Base-by-base conservation (phyloP, 371 early-diverging fungal species). In the Blakeslea trispora region DNA sequence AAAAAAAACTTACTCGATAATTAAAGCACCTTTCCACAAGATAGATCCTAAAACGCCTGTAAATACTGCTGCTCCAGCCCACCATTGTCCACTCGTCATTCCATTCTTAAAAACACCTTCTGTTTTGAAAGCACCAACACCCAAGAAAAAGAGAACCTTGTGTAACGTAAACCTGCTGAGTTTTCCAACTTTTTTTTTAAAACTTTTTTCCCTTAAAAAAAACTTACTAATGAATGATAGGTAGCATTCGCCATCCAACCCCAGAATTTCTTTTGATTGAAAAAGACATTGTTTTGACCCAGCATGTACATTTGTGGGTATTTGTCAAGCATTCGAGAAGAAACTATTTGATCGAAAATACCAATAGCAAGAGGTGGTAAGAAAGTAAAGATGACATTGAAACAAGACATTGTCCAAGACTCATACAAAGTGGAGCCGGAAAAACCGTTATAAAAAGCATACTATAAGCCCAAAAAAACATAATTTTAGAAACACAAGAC, bases 291-390 rank as follows among this genome's bases (percentile, higher is more conserved):
- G 50, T 75, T 82, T 68, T 96, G 96, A 14, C 97, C 96, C 50
- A 93, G 83, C 81, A 88, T 90, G 72, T 98, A 98, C 87, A 98
- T 86, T 75, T 96, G 96, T 6, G 98, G 97, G 58, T 98, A 98
- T 28, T 92, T 86, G 64, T 96, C 96, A 39, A 98, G 75, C 86
- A 94, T 91, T 56, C 97, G 83, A 13, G 96, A 93, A 28, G 85
- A 86, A 19, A 95, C 87, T 66, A 88, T 93, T 71, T 96, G 97
- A 68, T 96, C 97, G 75, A 95, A 95, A 37, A 96, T 84, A 57
- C 97, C 97, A 52, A 96, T 87, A 17, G 84, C 87, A 66, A 95
- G 68, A 9, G 95, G 95, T 24, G 96, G 95, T 57, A 95, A 69
- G 39, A 92, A 87, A 5, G 96, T 91, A 66, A 97, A 94, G 45